Conservation (phyloP, 176 grass and related monocot species). For the Phoenix roebelenii region DNA sequence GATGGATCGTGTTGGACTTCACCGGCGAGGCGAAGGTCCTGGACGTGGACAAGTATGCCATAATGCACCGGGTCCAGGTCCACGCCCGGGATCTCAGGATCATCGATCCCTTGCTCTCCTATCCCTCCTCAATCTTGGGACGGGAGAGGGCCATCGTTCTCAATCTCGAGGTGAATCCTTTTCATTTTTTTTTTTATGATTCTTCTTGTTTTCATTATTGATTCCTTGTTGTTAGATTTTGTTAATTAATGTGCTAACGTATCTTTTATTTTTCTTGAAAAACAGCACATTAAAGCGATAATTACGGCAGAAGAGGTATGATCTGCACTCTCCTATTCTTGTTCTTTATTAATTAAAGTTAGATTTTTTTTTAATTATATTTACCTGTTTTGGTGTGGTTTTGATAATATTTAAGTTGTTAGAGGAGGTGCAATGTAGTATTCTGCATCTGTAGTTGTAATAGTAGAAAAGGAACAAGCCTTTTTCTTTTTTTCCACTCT, state of each 20-base stretch:
- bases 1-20: slow-evolving; percentile 79
- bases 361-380: background rate
- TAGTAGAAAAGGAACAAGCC: too few species aligned
- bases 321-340: background rate
- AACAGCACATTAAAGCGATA: slow-evolving; percentile 98
- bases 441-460: too few species aligned
- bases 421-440: too few species aligned
- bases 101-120: slow-evolving; percentile 89
- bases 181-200: background rate
- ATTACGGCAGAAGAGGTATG: slow-evolving; percentile 92
- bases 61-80: slow-evolving; percentile 95
- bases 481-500: too few species aligned
- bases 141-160: slow-evolving; percentile 94
- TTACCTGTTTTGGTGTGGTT: background rate
- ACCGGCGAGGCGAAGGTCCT: slow-evolving; percentile 59
- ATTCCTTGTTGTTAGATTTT: background rate
- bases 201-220: slow-evolving; percentile 13
- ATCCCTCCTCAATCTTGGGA: slow-evolving; percentile 90
- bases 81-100: slow-evolving; percentile 93
- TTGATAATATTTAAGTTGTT: background rate
- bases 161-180: slow-evolving; percentile 67
- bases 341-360: background rate
- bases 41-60: slow-evolving; percentile 91
- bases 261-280: slow-evolving; percentile 9
- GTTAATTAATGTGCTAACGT: slow-evolving; percentile 9